Evolutionary conservation across 2,329 filamentous ascomycete genomes (phyloP), one percentile per base, ranked within the genome.

Genomic region (Didymosphaeria variabile): DNA sequence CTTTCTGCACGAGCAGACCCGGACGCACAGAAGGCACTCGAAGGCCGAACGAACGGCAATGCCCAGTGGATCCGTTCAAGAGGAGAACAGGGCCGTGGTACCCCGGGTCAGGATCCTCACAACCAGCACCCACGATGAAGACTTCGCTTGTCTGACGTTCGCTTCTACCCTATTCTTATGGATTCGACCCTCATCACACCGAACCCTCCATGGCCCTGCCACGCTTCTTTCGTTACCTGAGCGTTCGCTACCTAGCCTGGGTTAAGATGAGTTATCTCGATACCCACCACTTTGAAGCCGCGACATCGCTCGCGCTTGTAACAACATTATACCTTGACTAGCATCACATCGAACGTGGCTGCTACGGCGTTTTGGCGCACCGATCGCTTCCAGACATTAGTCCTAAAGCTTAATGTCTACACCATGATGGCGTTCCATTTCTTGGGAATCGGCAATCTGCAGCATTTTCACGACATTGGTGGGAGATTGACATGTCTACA

Each of bases 1-100:
- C 53, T 36, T 26, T 60, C 60, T 32, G 64, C 69, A 38, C 67
- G 79, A 55, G 61, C 73, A n/a, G 81, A 83, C 57, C 67, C 80
- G 1, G 81, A 84, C 63, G 78, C 79, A 23, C 78, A 81, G 61
- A 84, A 84, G 69, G 81, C 81, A 38, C 74, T 80, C 47, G 82
- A 83, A 67, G 79, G 77, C 54, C 76, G 79, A 62, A 78, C 78
- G 59, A 79, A 75, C 60, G 79, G 78, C 31, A 76, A 76, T 58
- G 59, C 74, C 15, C 72, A 77, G 67, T 77, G 77, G 77, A 73
- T 78, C 55, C 69, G 75, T 52, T 53, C 70, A 50, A 69, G 77
- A 63, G 73, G 74, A 53, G 75, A 79, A 67, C 72, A 72, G 40
- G 77, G 76, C 44, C 74, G 74, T 47, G 67, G 72, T 34, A 69